Evolutionary conservation across 2,329 filamentous ascomycete species (phyloP).

Genomic region (Nemania diffusa): DNA sequence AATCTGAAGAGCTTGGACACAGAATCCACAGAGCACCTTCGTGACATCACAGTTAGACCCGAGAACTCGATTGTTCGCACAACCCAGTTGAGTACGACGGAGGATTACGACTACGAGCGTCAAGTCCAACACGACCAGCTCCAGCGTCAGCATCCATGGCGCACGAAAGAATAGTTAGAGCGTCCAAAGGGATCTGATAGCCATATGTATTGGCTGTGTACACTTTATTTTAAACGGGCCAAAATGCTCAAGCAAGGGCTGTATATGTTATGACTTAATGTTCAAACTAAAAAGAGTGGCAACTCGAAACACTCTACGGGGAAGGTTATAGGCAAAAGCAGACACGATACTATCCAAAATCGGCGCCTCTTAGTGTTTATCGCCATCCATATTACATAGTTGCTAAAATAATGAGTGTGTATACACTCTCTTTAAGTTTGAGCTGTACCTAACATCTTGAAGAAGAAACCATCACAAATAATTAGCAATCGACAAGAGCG

Average conservation of each 20-base stretch:
- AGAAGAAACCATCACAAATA: not conserved
- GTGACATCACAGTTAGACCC: conserved; percentile 24
- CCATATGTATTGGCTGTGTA: conserved; percentile 2
- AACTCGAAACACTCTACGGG: not conserved
- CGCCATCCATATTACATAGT: not conserved
- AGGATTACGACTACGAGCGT: conserved; percentile 34
- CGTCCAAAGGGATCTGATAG: not conserved
- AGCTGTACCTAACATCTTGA: not conserved
- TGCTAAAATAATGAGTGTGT: not conserved
- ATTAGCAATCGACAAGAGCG: not conserved
- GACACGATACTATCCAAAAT: not conserved
- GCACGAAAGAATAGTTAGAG: conserved; percentile 20
- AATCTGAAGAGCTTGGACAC: conserved; percentile 33
- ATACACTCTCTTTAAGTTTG: not conserved
- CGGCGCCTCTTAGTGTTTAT: not conserved
- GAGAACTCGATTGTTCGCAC: conserved; percentile 41
- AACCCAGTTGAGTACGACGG: conserved; percentile 36
- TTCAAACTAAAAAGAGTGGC: not conserved
- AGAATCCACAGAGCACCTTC: conserved; percentile 42
- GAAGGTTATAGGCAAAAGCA: not conserved
- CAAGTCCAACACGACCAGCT: conserved; percentile 30
- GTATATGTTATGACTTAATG: not conserved
- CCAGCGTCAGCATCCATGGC: conserved; percentile 34
- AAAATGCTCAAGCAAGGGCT: not conserved
- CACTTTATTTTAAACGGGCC: not conserved